Evolutionary conservation across 2,329 filamentous ascomycete genomes (phyloP), one percentile per base, ranked within the genome.

Genomic region (Talaromyces albobiverticillius): DNA sequence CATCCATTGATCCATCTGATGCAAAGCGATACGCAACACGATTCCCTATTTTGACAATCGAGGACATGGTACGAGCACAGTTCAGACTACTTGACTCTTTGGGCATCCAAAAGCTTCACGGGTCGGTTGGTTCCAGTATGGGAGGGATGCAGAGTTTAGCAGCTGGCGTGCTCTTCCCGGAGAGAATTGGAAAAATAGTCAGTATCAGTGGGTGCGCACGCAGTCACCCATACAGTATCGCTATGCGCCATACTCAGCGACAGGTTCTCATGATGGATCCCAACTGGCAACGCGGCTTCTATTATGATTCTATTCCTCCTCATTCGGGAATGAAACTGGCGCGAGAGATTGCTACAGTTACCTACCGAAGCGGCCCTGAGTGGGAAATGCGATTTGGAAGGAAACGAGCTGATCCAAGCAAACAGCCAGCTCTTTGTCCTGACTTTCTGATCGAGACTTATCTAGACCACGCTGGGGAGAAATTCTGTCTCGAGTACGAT

Each of bases 191-290:
- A 36, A 86, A 87, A 60, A 83, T 99, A 59, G 89, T 91, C 34
- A 93, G 86, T 64, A 94, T 97, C 66, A 95, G 89, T 66, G 94
- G 93, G 11, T 99, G 94, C 71, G 94, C 93, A 0, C 82, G 94
- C 59, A 95, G 89, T 62, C 94, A 99, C 69, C 94, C 94, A 0
- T 99, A 99, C 76, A 95, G 92, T 71, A 96, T 99, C 69, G 94
- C 94, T 31, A 96, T 99, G 93, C 86, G 94, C 51, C 94, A 99
- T 73, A 96, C 93, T 0, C 94, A 99, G 73, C 86, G 94, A 25
- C 94, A 97, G 76, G 94, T 96, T 1, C 82, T 99, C 46, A 97
- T 99, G 92, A 96, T 96, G 88, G 94, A 99, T 65, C 91, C 92
- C 2, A 91, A 95, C 66, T 99, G 94, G 94, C 89, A 90, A 62